phyloP scores from a whole-genome alignment of 2,329 filamentous ascomycete species.

The Colletotrichum limetticola region DNA sequence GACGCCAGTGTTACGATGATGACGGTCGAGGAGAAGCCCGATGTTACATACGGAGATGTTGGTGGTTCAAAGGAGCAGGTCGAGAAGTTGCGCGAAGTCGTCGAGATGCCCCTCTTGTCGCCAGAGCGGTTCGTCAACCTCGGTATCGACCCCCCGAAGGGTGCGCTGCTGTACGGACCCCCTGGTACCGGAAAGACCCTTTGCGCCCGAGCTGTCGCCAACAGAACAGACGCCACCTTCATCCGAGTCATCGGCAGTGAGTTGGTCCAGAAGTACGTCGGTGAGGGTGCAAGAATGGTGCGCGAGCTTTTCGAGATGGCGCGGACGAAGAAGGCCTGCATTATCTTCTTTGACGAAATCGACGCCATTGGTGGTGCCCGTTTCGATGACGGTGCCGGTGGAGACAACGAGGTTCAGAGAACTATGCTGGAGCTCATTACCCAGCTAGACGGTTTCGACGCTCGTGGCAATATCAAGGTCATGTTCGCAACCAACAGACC shows the following conservation, averaged over 20 bases:
- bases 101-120: conserved; percentile 97
- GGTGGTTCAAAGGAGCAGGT: conserved; percentile 99
- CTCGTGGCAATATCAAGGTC: conserved; percentile 98
- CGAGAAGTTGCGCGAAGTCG: conserved; percentile 97
- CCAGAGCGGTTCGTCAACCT: conserved; percentile 98
- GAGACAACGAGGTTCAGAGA: conserved; percentile 97
- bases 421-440: conserved; percentile 99
- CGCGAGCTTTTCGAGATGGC: conserved; percentile 99
- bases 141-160: conserved; percentile 99
- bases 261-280: conserved; percentile 98
- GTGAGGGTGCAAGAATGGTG: conserved; percentile 98
- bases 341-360: conserved; percentile 99
- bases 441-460: conserved; percentile 95
- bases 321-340: conserved; percentile 98
- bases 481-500: conserved; percentile 99
- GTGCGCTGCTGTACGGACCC: conserved; percentile 94
- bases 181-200: conserved; percentile 99
- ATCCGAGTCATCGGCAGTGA: conserved; percentile 99
- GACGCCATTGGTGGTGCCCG: conserved; percentile 95
- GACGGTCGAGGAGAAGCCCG: conserved; percentile 99
- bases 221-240: conserved; percentile 97
- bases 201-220: conserved; percentile 95
- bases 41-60: conserved; percentile 98
- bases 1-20: conserved; percentile 99
- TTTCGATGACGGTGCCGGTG: conserved; percentile 95